These are phyloP conservation scores for Neoconidiobolus thromboides DNA, from an alignment of 371 early-diverging fungal genomes.

Conservation along the genomic window DNA sequence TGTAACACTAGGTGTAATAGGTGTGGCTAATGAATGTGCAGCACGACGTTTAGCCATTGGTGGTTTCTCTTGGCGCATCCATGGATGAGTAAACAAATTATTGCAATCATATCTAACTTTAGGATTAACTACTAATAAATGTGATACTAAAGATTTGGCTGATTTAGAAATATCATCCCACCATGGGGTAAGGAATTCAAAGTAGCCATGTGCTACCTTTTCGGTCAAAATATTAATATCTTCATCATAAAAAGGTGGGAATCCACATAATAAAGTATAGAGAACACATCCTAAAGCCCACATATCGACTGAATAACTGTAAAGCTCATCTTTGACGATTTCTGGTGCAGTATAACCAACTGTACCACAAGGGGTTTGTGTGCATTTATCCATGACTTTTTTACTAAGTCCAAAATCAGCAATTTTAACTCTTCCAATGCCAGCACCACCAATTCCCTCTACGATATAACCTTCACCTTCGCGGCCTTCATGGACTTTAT, in stretches of 20 bases:
- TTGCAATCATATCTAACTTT: conserved; percentile 60
- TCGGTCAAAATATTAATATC: conserved; percentile 49
- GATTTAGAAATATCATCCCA: conserved; percentile 64
- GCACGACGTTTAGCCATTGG: background rate
- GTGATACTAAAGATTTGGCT: conserved; percentile 60
- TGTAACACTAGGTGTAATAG: conserved; percentile 17
- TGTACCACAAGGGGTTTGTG: conserved; percentile 81
- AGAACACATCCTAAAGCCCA: conserved; percentile 89
- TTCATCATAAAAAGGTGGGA: conserved; percentile 80
- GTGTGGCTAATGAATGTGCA: background rate
- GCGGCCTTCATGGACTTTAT: conserved; percentile 25
- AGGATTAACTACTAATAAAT: conserved; percentile 67
- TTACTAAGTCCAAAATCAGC: conserved; percentile 77
- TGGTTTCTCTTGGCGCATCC: conserved; percentile 24
- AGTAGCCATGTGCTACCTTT: conserved; percentile 56
- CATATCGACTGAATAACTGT: conserved; percentile 74
- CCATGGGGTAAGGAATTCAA: conserved; percentile 63
- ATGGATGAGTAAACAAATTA: conserved; percentile 69
- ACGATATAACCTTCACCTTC: conserved; percentile 54
- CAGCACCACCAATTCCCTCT: conserved; percentile 50
- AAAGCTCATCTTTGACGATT: conserved; percentile 59
- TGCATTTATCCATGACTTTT: conserved; percentile 57
- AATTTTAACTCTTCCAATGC: conserved; percentile 63
- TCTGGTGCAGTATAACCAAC: conserved; percentile 86
- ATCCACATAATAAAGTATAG: conserved; percentile 74